Conservation (phyloP, 768 basidiomycete genomes). For the Lentinula aciculospora region DNA sequence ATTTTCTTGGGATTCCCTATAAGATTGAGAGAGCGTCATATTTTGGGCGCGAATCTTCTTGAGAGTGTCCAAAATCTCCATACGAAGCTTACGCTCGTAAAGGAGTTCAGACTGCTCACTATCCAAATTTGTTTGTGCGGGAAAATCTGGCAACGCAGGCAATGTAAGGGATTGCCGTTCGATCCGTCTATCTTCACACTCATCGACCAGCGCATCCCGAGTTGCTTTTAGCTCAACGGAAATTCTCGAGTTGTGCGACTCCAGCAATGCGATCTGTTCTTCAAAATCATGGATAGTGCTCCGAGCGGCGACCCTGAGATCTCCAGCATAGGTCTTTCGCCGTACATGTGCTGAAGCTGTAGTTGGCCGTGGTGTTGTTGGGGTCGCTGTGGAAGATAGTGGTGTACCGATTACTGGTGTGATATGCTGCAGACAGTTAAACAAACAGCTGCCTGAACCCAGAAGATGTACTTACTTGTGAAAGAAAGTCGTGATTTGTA, state of each 20-base stretch:
- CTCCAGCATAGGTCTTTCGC: slow-evolving; percentile 16
- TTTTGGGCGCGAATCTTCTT: slow-evolving; percentile 22
- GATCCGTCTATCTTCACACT: slow-evolving; percentile 13
- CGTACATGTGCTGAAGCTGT: slow-evolving; percentile 6
- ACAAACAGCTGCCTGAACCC: too few species aligned
- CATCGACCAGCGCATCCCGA: slow-evolving; percentile 15
- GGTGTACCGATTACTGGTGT: slow-evolving; percentile 9
- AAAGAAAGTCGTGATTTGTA: neutral
- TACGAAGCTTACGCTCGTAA: slow-evolving; percentile 18
- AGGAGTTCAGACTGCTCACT: slow-evolving; percentile 15
- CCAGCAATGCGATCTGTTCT: slow-evolving; percentile 17
- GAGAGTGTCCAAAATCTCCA: slow-evolving; percentile 17
- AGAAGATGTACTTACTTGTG: neutral
- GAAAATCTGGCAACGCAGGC: slow-evolving; percentile 8
- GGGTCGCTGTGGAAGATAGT: slow-evolving; percentile 18
- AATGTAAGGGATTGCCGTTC: neutral
- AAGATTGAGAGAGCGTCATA: slow-evolving; percentile 15
- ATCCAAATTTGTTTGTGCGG: slow-evolving; percentile 7
- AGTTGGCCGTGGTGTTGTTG: slow-evolving; percentile 14
- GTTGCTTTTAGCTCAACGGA: slow-evolving; percentile 17
- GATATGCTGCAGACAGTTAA: neutral
- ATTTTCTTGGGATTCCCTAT: slow-evolving; percentile 15
- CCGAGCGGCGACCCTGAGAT: slow-evolving; percentile 13
- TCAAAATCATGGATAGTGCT: slow-evolving; percentile 15
- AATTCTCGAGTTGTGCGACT: slow-evolving; percentile 15